phyloP scores from a whole-genome alignment of 305 asterid species.

The Fraxinus sp. region DNA sequence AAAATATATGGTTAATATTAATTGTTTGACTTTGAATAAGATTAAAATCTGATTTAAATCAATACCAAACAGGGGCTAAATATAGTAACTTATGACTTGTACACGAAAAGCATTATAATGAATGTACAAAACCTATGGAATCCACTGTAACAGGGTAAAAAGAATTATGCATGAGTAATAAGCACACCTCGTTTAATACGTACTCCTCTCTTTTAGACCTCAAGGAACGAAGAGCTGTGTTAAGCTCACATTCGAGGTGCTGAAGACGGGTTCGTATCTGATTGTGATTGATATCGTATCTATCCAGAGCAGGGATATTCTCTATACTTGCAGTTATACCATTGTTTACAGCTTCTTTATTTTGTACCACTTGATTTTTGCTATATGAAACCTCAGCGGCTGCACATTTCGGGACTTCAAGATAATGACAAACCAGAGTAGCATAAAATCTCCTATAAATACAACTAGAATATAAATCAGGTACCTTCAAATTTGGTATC shows the following conservation, averaged over 20 bases:
- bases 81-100: neutral
- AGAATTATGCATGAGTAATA: neutral
- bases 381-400: constrained; percentile 71
- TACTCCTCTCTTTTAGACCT: constrained; percentile 50
- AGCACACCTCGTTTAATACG: constrained; percentile 47
- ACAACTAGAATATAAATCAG: neutral
- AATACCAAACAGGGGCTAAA: no score
- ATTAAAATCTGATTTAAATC: no score
- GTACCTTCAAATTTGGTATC: constrained; percentile 67
- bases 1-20: no score
- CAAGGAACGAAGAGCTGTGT: constrained; percentile 52
- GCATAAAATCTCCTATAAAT: constrained; percentile 8
- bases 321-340: constrained; percentile 32
- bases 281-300: constrained; percentile 32
- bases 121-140: neutral
- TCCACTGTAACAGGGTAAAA: neutral
- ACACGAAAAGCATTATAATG: neutral
- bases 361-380: constrained; percentile 30
- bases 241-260: constrained; percentile 65
- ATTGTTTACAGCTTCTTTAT: constrained; percentile 32
- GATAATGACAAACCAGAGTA: constrained; percentile 17
- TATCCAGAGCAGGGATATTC: constrained; percentile 33
- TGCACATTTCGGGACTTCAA: constrained; percentile 35
- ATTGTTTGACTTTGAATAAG: no score
- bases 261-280: constrained; percentile 57